A percentile compares a stretch with the other conserved stretches of the same genome.
Evolutionary conservation across 129 eudicot genomes (phyloP).

Genomic region (Tagetes patula): DNA sequence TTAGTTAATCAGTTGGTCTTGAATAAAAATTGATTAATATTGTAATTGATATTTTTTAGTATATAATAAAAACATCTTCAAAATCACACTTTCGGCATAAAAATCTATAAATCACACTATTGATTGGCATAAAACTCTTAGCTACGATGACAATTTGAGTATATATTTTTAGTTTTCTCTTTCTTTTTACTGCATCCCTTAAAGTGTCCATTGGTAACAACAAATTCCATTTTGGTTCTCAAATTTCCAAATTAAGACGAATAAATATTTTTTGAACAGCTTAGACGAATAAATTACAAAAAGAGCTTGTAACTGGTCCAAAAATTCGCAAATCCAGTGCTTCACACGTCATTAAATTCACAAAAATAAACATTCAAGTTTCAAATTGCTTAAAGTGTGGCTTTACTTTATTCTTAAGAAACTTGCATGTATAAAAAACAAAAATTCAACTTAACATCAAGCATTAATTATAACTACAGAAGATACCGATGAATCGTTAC

Average conservation of each 20-base stretch:
- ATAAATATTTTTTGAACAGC: background rate
- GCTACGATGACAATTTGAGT: too few species aligned
- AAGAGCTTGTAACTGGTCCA: background rate
- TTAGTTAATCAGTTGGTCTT: too few species aligned
- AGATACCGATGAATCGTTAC: background rate
- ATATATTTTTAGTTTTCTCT: too few species aligned
- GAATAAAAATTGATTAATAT: too few species aligned
- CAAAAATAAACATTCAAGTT: background rate
- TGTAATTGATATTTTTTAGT: too few species aligned
- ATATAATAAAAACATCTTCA: too few species aligned
- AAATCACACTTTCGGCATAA: too few species aligned
- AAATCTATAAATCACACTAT: too few species aligned
- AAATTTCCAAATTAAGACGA: background rate
- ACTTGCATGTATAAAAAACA: background rate
- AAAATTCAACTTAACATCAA: background rate
- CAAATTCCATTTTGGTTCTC: slow-evolving; percentile 15
- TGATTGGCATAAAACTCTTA: too few species aligned
- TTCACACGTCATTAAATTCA: slow-evolving; percentile 18
- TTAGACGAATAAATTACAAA: slow-evolving; percentile 20
- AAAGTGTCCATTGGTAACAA: background rate
- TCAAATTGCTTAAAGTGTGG: slow-evolving; percentile 14
- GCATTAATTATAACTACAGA: background rate
- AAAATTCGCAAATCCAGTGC: slow-evolving; percentile 17
- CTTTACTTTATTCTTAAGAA: slow-evolving; percentile 21
- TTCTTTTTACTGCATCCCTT: background rate